Conservation (phyloP, 257 asterid species). For the Salvia rosmarinus region DNA sequence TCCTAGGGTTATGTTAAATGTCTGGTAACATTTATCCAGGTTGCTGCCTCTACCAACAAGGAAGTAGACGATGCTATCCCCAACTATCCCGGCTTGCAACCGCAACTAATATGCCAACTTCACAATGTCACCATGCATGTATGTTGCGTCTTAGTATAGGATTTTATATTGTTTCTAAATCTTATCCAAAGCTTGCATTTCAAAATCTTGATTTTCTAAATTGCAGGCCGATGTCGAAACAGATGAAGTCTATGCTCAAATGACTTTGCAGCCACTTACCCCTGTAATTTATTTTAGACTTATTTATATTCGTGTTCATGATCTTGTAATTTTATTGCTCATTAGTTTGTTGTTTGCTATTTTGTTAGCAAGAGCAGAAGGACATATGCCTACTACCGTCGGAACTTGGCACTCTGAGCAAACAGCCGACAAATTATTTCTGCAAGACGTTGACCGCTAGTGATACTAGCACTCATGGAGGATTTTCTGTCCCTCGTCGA, state of each 20-base stretch:
- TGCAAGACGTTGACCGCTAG: conserved; percentile 93
- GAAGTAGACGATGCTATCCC: conserved; percentile 83
- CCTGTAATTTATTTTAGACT: conserved; percentile 50
- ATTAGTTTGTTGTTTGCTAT: conserved; percentile 1
- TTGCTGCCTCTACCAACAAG: conserved; percentile 93
- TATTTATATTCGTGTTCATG: conserved; percentile 19
- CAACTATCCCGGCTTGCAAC: conserved; percentile 86
- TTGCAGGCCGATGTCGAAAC: conserved; percentile 94
- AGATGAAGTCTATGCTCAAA: conserved; percentile 93
- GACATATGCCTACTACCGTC: conserved; percentile 83
- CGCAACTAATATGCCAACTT: conserved; percentile 95
- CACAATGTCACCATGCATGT: conserved; percentile 98
- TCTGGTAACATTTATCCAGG: conserved; percentile 48
- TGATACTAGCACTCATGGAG: conserved; percentile 98
- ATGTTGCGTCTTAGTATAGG: conserved; percentile 27
- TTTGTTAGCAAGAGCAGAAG: conserved; percentile 88
- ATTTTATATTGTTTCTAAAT: conserved; percentile 5
- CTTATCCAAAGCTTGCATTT: neutral
- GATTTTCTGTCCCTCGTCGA: conserved; percentile 97
- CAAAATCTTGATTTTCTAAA: conserved; percentile 18
- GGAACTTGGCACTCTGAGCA: conserved; percentile 86
- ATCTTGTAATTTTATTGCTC: conserved; percentile 15
- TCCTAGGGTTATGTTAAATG: neutral
- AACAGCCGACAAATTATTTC: conserved; percentile 93
- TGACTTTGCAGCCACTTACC: conserved; percentile 93